Evolutionary conservation across 257 asterid genomes (phyloP), one percentile per base, ranked within the genome.

Genomic region (Lantana camara): DNA sequence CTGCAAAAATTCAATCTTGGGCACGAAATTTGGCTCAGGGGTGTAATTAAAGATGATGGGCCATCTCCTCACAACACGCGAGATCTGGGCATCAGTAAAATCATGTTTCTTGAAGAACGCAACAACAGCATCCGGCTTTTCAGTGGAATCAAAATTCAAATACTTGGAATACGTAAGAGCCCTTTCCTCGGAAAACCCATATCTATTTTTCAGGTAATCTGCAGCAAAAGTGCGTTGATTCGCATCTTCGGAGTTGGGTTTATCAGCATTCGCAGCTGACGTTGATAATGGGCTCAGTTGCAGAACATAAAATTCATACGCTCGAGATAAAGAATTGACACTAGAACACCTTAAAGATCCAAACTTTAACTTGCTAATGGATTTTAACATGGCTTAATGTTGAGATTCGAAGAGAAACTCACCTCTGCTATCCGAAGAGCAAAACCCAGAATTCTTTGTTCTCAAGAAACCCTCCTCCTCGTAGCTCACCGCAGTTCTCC

Each of bases 1-100:
- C 17, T 11, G 48, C 53, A 68, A 64, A 57, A 57, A 73, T 12
- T 69, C 56, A 42, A 76, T 20, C 76, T 79, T 79, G 37, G 75
- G 79, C 60, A 37, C 27, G 30, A 75, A 48, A 34, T 9, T 66
- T 8, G 59, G 23, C 14, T 65, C 44, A 15, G 77, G 72, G 4
- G 50, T 16, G 23, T n/a, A 52, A 8, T 4, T 10, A 8, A 75
- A n/a, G 14, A 72, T 9, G 13, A 3, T 0, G 7, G 79, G 81
- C 34, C 17, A 29, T 19, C 22, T 58, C 53, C 40, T 35, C n/a
- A 66, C 59, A n/a, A 60, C 7, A 11, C 9, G 16, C 3, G 52
- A 48, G 66, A 80, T 69, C 38, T 64, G 73, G 62, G 70, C 16
- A 46, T 63, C 67, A 2, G 70, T 56, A 20, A 76, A 64, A 15